A percentile compares a stretch with the other conserved stretches of the same genome.
phyloP scores from a whole-genome alignment of 2,329 filamentous ascomycete species.

The Metarhizium brunneum region DNA sequence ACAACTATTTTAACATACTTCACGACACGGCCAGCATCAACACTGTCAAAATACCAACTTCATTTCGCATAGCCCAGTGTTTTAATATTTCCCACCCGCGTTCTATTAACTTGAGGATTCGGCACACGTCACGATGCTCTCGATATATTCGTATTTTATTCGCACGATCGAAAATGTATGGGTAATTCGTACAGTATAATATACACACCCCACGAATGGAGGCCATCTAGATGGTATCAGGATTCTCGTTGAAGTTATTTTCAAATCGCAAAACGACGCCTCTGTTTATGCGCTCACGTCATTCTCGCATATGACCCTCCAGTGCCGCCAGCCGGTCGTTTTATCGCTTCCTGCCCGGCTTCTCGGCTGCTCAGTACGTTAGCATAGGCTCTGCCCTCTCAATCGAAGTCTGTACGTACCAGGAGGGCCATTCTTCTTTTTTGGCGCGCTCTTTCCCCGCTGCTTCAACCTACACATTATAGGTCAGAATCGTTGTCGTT shows the following conservation, averaged over 20 bases:
- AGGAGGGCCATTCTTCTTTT: slow-evolving; percentile 66
- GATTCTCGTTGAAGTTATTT: neutral
- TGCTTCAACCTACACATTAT: slow-evolving; percentile 50
- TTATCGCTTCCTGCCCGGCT: slow-evolving; percentile 22
- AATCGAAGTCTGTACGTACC: slow-evolving; percentile 17
- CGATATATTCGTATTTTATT: neutral
- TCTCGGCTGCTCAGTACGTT: slow-evolving; percentile 14
- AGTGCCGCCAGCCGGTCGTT: neutral
- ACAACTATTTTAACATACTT: too few species aligned
- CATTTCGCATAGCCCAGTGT: too few species aligned
- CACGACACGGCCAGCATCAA: too few species aligned
- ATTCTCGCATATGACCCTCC: neutral
- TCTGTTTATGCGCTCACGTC: neutral
- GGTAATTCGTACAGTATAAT: slow-evolving; percentile 2
- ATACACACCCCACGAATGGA: neutral
- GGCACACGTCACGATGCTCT: too few species aligned
- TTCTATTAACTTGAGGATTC: too few species aligned
- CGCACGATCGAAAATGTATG: neutral
- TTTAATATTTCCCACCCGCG: too few species aligned
- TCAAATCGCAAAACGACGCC: neutral
- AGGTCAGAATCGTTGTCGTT: slow-evolving; percentile 17
- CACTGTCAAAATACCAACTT: too few species aligned
- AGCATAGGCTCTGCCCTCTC: neutral
- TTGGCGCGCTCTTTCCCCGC: slow-evolving; percentile 77
- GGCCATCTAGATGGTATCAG: neutral